Evolutionary conservation across 1,284 basidiomycete genomes (phyloP).

Genomic region (Apiotrichum laibachii): DNA sequence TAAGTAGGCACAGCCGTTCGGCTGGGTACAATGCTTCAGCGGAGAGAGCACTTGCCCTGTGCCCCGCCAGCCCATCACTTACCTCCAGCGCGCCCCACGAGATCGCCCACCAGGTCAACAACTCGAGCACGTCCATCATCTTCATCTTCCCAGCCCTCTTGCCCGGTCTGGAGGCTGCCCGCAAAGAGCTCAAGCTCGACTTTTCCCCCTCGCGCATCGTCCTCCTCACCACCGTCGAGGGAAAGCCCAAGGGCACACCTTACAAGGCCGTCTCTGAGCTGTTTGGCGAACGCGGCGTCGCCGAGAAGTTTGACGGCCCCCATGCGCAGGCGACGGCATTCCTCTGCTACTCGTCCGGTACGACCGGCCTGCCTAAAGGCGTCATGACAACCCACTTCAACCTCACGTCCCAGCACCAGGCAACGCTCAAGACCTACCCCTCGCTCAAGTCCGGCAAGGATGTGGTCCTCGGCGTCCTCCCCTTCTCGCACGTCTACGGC

Average conservation of each 20-base stretch:
- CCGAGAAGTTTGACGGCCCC: conserved; percentile 14
- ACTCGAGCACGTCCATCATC: conserved; percentile 60
- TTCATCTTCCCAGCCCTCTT: conserved; percentile 60
- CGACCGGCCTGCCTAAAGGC: conserved; percentile 52
- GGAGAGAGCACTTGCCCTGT: conserved; percentile 48
- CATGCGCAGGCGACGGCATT: conserved; percentile 8
- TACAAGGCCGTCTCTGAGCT: conserved; percentile 6
- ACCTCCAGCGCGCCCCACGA: conserved; percentile 16
- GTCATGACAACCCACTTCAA: conserved; percentile 49
- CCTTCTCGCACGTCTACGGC: conserved; percentile 21
- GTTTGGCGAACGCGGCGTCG: conserved; percentile 10
- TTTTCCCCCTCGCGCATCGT: conserved; percentile 24
- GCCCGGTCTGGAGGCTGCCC: conserved; percentile 33
- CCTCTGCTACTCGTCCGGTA: conserved; percentile 68
- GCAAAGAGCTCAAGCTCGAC: background rate
- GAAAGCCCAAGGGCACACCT: background rate
- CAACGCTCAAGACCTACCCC: background rate
- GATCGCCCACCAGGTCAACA: conserved; percentile 46
- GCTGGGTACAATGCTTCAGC: conserved; percentile 62
- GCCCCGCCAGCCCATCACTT: conserved; percentile 54
- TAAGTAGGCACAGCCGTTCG: conserved; percentile 26
- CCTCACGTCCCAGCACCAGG: conserved; percentile 9
- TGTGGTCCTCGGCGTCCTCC: conserved; percentile 14
- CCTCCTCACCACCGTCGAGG: conserved; percentile 20
- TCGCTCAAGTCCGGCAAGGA: conserved; percentile 6